Evolutionary conservation across 2,329 filamentous ascomycete genomes (phyloP).

Genomic region (Phoma sp.): DNA sequence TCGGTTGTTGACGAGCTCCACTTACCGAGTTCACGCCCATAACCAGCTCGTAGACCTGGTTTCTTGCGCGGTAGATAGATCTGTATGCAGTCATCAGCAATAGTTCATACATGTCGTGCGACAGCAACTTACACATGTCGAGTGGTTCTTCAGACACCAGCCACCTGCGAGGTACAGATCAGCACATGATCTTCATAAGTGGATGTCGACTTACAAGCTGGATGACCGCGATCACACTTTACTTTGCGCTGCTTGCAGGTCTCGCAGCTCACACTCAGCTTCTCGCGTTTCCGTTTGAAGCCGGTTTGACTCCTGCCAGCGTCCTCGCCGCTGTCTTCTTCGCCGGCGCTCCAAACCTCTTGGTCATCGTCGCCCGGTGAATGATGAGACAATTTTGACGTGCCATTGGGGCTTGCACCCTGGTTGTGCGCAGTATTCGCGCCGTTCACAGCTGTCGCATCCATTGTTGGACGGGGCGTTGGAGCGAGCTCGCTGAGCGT

Average conservation of each 20-base stretch:
- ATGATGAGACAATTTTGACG: slow-evolving; percentile 42
- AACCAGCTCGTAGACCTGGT: slow-evolving; percentile 66
- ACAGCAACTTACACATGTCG: slow-evolving; percentile 58
- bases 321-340: slow-evolving; percentile 51
- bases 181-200: not conserved
- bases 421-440: slow-evolving; percentile 31
- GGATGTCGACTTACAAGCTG: slow-evolving; percentile 59
- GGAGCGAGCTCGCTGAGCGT: slow-evolving; percentile 30
- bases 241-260: slow-evolving; percentile 81
- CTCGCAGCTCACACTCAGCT: slow-evolving; percentile 66
- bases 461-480: slow-evolving; percentile 38
- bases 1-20: slow-evolving; percentile 11
- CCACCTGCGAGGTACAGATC: slow-evolving; percentile 45
- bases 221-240: slow-evolving; percentile 71
- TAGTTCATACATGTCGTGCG: not conserved
- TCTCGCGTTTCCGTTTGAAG: slow-evolving; percentile 56
- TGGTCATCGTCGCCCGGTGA: slow-evolving; percentile 43
- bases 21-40: slow-evolving; percentile 62
- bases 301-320: slow-evolving; percentile 45
- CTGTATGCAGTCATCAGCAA: slow-evolving; percentile 19
- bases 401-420: slow-evolving; percentile 40
- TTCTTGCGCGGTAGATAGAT: slow-evolving; percentile 75
- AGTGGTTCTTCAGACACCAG: slow-evolving; percentile 72
- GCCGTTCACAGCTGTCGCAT: slow-evolving; percentile 30
- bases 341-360: slow-evolving; percentile 43